Conservation (phyloP, 2,329 filamentous ascomycete genomes). For the Torrubiella hemipterigena region DNA sequence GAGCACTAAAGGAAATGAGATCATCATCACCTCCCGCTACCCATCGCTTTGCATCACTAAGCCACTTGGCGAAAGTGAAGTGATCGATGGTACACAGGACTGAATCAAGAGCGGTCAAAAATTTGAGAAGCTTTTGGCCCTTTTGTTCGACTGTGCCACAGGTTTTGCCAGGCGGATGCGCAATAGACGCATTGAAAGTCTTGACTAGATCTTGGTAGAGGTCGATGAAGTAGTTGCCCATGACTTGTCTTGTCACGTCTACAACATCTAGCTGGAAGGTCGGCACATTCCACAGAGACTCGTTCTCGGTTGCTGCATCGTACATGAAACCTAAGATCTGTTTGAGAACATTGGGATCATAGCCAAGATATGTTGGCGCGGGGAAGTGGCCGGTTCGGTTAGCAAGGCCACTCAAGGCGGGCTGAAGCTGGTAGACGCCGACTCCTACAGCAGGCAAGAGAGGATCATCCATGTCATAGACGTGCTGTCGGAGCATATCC, state of each 20-base stretch:
- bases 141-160: slow-evolving; percentile 13
- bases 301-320: slow-evolving; percentile 17
- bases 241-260: slow-evolving; percentile 35
- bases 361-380: slow-evolving; percentile 27
- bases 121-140: slow-evolving; percentile 17
- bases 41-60: not conserved
- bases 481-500: slow-evolving; percentile 29
- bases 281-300: slow-evolving; percentile 24
- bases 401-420: slow-evolving; percentile 25
- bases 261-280: slow-evolving; percentile 33
- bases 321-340: slow-evolving; percentile 26
- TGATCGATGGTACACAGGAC: slow-evolving; percentile 27
- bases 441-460: slow-evolving; percentile 26
- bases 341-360: slow-evolving; percentile 24
- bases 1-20: not conserved
- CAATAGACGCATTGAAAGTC: slow-evolving; percentile 16
- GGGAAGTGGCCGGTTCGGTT: slow-evolving; percentile 22
- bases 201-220: slow-evolving; percentile 23
- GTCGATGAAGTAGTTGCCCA: slow-evolving; percentile 31
- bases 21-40: not conserved
- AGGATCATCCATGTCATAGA: slow-evolving; percentile 37
- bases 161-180: slow-evolving; percentile 8
- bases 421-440: slow-evolving; percentile 31
- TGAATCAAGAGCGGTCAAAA: slow-evolving; percentile 24
- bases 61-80: slow-evolving; percentile 15